Percentiles rank a stretch among this genome's conserved stretches.
phyloP scores from a whole-genome alignment of 2,329 filamentous ascomycete species.

The Chaetomium sp. region DNA sequence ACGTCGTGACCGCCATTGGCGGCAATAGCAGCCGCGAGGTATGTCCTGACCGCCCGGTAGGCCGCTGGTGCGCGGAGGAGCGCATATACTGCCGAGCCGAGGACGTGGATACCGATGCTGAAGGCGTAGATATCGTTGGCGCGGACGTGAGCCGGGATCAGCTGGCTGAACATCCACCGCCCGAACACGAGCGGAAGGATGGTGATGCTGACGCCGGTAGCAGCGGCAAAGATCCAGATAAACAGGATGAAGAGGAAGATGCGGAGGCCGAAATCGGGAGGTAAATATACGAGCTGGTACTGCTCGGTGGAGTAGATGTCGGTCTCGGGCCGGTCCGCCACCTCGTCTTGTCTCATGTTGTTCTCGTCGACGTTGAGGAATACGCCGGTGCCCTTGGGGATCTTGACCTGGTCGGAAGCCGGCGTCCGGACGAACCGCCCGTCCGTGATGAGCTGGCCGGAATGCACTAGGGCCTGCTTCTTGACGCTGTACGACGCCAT shows the following conservation, averaged over 20 bases:
- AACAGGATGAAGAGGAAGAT: constrained; percentile 84
- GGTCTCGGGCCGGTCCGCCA: constrained; percentile 55
- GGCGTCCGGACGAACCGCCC: constrained; percentile 90
- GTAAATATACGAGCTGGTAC: constrained; percentile 77
- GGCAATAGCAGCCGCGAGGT: constrained; percentile 34
- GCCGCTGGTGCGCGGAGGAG: constrained; percentile 54
- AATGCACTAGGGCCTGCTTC: constrained; percentile 51
- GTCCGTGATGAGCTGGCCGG: constrained; percentile 62
- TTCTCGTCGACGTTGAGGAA: constrained; percentile 75
- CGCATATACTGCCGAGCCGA: constrained; percentile 69
- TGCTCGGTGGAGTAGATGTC: constrained; percentile 59
- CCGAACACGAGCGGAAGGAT: constrained; percentile 86
- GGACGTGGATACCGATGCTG: constrained; percentile 81
- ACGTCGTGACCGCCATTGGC: constrained; percentile 40
- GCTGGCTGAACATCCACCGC: constrained; percentile 70
- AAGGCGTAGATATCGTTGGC: constrained; percentile 98
- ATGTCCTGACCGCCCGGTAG: constrained; percentile 39
- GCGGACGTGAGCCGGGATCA: constrained; percentile 70
- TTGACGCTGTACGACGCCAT: constrained; percentile 42
- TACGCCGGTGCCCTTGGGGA: constrained; percentile 79
- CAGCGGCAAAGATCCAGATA: constrained; percentile 91
- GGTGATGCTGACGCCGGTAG: constrained; percentile 82
- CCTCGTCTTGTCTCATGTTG: constrained; percentile 66
- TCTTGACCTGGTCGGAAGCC: constrained; percentile 91
- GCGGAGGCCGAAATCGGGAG: constrained; percentile 78